phyloP scores from a whole-genome alignment of 2,329 filamentous ascomycete species.

The Thielaviopsis populi region DNA sequence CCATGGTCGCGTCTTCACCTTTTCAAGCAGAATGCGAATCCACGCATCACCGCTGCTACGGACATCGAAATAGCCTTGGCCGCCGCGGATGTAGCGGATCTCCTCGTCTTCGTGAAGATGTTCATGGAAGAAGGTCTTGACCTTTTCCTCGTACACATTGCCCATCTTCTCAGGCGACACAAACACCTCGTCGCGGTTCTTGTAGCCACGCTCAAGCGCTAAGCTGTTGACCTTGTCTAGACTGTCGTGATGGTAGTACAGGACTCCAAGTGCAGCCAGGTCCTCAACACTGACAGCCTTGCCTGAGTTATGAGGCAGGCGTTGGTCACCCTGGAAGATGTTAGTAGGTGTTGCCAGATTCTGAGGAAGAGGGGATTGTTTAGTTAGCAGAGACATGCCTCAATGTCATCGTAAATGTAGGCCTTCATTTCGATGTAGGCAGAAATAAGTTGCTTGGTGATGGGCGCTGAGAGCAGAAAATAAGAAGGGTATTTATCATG shows the following conservation, averaged over 20 bases:
- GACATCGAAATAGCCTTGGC: conserved; percentile 87
- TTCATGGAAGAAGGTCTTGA: conserved; percentile 86
- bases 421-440: conserved; percentile 34
- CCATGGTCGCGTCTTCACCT: conserved; percentile 32
- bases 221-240: conserved; percentile 57
- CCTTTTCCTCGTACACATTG: conserved; percentile 77
- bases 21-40: conserved; percentile 73
- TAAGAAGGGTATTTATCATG: neutral
- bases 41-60: conserved; percentile 68
- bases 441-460: neutral
- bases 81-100: conserved; percentile 84
- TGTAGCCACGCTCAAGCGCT: conserved; percentile 64
- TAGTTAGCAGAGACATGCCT: conserved; percentile 26
- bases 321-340: conserved; percentile 66
- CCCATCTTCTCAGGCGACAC: conserved; percentile 80
- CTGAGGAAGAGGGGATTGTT: neutral
- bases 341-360: conserved; percentile 13
- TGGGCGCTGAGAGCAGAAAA: neutral
- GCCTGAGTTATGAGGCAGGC: conserved; percentile 76
- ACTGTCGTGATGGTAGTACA: conserved; percentile 55
- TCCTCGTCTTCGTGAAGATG: conserved; percentile 98
- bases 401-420: conserved; percentile 41
- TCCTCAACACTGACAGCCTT: conserved; percentile 48
- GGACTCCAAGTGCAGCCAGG: conserved; percentile 61
- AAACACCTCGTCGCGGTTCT: conserved; percentile 85